Conservation (phyloP, 306 rosid genomes). For the Citrullus amarus region DNA sequence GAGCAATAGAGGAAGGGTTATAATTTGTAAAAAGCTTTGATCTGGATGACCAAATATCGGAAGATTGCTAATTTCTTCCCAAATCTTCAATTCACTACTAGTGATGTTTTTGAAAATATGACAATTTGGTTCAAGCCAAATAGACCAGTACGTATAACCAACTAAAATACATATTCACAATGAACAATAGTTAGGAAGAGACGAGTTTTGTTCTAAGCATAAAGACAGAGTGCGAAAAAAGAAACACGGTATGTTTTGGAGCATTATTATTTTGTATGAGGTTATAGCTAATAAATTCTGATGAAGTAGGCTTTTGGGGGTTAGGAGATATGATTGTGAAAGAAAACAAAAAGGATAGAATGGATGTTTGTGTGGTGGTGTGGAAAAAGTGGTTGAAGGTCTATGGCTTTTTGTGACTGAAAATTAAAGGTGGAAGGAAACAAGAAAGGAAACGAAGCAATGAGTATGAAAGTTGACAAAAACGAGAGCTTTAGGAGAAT, state of each 20-base stretch:
- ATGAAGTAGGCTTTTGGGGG: not conserved
- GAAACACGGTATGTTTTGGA: not conserved
- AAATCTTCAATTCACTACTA: no score
- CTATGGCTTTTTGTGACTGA: not conserved
- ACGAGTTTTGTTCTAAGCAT: not conserved
- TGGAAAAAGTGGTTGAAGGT: not conserved
- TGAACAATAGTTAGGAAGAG: not conserved
- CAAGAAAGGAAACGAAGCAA: not conserved
- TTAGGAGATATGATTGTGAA: not conserved
- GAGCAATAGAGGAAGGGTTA: no score
- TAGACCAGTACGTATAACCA: no score
- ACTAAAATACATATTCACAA: no score
- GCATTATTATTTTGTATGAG: not conserved
- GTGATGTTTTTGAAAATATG: no score
- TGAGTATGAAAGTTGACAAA: constrained; percentile 5
- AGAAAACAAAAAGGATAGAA: not conserved
- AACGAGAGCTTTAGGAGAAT: not conserved
- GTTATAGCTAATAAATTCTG: not conserved
- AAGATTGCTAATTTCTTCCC: no score
- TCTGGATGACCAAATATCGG: no score
- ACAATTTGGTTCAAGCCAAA: no score
- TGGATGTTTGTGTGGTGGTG: not conserved
- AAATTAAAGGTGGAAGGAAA: not conserved
- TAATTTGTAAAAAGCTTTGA: no score
- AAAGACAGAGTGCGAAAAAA: not conserved